Base-by-base conservation (phyloP, 1,284 basidiomycete species). In the Serendipita sp. region DNA sequence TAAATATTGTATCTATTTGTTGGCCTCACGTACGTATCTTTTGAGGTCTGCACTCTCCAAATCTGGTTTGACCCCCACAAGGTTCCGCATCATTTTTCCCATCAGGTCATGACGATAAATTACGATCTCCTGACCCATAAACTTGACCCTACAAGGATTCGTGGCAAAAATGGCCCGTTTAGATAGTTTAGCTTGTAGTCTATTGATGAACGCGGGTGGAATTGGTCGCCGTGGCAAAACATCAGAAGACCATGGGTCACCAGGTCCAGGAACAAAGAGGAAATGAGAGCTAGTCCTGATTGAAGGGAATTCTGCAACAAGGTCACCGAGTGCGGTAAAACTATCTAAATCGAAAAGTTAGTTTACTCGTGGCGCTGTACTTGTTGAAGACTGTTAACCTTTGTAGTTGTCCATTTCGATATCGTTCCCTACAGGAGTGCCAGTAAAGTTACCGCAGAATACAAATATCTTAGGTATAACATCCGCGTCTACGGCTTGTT, bases 91-190 rank as follows among this genome's bases (percentile, higher is more conserved):
- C 89, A 99, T 94, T 64, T 88, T 81, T 1, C 91, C 83, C 93
- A 99, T 96, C 61, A 88, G 74, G 71, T 99, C 92, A 69, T 99
- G 93, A 61, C 96, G 78, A 71, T 88, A 96, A 26, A 99, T 76
- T 43, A 99, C 94, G 50, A 99, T 85, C 74, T 99, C 96, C 71
- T 98, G 94, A 34, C 90, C 85, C 71, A 95, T 96, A 73, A 97
- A 98, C 68, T 90, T 89, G 69, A 99, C 83, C 4, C 96, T 84
- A 73, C 93, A 96, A 0, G 96, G 96, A 72, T 99, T 98, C 58
- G 85, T 89, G 0, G 84, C 85, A 69, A 99, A 88, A 68, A 88
- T 83, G 0, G 85, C 78, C 8, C 8, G n/a, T 68, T 88, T 87
- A 0, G 91, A 87, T 29, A 96, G 72, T 67, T 84, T 85, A 1